Evolutionary conservation across 1,139 yeast genomes (phyloP), one percentile per base, ranked within the genome.

Genomic region (Candida tropicalis): DNA sequence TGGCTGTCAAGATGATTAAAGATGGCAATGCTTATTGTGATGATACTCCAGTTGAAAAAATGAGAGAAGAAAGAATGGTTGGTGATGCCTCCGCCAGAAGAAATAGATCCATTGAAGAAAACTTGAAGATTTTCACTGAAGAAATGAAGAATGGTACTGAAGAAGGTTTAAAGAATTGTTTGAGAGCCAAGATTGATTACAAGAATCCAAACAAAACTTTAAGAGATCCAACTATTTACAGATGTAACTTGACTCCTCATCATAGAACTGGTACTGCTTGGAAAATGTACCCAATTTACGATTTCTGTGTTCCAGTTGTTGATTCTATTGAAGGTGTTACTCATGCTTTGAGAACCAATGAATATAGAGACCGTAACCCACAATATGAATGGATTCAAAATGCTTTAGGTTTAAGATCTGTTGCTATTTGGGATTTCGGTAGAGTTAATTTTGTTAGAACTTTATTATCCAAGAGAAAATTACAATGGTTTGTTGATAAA

Each of bases 41-140:
- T 63, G 97, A 93, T 61, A 93, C 98, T 39, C 88, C 90, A 45
- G 81, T 83, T 59, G 98, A 91, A 60, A 77, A 79, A 65, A 93
- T 93, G 98, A 87, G 99, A 74, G 96, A 90, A 62, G 95, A 93
- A 76, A 87, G 99, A 77, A 88, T 88, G 87, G 96, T 89, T 50
- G 99, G 98, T 65, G 85, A 88, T 56, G 84, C 91, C 44, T 85
- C 96, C 43, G 83, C 79, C 40, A 85, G 97, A 74, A 87, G 98
- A 75, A 90, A 88, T 56, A 83, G 97, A 66, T 59, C 90, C 11
- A 84, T 91, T 45, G 97, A 91, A 67, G 98, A 93, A 71, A 90
- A 87, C 71, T 75, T 93, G 68, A 72, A 74, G 52, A 77, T 90
- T 48, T 91, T 93, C 73, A 82, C 86, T 43, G 82, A 86, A 61